Conservation (phyloP, 805 yeast genomes). For the Saccharomycopsis capsularis region DNA sequence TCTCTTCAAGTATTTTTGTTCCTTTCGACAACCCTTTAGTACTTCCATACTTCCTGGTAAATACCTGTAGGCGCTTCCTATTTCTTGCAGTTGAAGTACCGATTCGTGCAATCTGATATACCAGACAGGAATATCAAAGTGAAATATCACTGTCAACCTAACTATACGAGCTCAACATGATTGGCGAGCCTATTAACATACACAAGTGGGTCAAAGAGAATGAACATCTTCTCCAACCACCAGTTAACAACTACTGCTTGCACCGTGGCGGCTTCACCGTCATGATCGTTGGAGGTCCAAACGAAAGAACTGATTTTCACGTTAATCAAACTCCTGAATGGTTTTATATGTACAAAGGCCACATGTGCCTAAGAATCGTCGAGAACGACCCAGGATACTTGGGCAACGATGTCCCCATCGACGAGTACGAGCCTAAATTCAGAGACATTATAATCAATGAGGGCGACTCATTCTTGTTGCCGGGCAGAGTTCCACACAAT, state of each 20-base stretch:
- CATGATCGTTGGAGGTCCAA: slow-evolving; percentile 96
- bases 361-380: slow-evolving; percentile 78
- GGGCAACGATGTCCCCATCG: background rate
- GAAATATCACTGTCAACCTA: too few relatives aligned
- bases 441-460: slow-evolving; percentile 69
- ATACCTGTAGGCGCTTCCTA: too few relatives aligned
- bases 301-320: slow-evolving; percentile 88
- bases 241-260: slow-evolving; percentile 84
- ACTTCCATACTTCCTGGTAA: too few relatives aligned
- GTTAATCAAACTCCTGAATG: slow-evolving; percentile 92
- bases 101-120: too few relatives aligned
- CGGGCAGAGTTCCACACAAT: slow-evolving; percentile 80
- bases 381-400: slow-evolving; percentile 32
- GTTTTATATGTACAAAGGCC: slow-evolving; percentile 82
- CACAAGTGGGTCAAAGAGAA: slow-evolving; percentile 78
- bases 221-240: slow-evolving; percentile 72
- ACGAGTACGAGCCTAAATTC: slow-evolving; percentile 50
- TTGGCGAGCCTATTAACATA: slow-evolving; percentile 58
- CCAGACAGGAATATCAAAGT: too few relatives aligned
- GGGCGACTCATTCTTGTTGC: slow-evolving; percentile 84
- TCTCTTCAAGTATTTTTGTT: too few relatives aligned
- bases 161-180: background rate
- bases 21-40: too few relatives aligned
- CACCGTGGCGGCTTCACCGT: slow-evolving; percentile 91
- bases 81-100: too few relatives aligned